These are phyloP conservation scores for Rhodotorula paludigena DNA, from an alignment of 768 basidiomycete genomes.

Conservation along the genomic window DNA sequence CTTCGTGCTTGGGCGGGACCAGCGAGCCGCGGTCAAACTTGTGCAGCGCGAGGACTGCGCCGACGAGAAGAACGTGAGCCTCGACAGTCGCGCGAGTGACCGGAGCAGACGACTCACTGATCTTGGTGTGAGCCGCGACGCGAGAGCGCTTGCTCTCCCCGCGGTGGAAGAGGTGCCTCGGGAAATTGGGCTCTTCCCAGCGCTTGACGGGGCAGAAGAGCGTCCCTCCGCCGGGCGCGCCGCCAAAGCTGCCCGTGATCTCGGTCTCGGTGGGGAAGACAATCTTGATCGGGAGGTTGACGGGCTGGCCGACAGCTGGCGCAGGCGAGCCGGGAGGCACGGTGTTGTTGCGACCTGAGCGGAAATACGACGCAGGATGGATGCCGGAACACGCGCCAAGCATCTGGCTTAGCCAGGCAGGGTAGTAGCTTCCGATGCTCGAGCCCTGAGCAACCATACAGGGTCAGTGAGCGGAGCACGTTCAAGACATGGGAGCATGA, in stretches of 20 bases:
- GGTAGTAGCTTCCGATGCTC: slow-evolving; percentile 18
- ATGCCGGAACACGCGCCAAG: slow-evolving; percentile 18
- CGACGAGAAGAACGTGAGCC: background rate
- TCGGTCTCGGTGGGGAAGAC: slow-evolving; percentile 29
- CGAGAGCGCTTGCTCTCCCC: slow-evolving; percentile 22
- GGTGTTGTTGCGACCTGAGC: background rate
- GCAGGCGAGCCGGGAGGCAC: background rate
- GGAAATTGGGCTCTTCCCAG: slow-evolving; percentile 9
- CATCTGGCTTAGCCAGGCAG: slow-evolving; percentile 30
- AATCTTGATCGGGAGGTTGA: slow-evolving; percentile 29
- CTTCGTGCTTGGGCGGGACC: background rate
- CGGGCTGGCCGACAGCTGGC: background rate
- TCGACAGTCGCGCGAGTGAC: no score
- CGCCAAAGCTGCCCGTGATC: background rate
- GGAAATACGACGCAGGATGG: slow-evolving; percentile 16
- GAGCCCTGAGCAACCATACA: slow-evolving; percentile 9
- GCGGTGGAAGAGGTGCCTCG: slow-evolving; percentile 15
- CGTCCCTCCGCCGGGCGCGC: slow-evolving; percentile 22
- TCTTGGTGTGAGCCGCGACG: slow-evolving; percentile 32
- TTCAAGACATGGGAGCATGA: background rate
- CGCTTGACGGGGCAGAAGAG: slow-evolving; percentile 20
- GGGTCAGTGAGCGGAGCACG: background rate
- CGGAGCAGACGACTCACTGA: slow-evolving; percentile 5
- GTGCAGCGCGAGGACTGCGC: slow-evolving; percentile 28
- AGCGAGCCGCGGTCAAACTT: background rate